A percentile compares a stretch with the other conserved stretches of the same genome.
phyloP scores from a whole-genome alignment of 2,329 filamentous ascomycete species.

The Hypoxylon sp. region DNA sequence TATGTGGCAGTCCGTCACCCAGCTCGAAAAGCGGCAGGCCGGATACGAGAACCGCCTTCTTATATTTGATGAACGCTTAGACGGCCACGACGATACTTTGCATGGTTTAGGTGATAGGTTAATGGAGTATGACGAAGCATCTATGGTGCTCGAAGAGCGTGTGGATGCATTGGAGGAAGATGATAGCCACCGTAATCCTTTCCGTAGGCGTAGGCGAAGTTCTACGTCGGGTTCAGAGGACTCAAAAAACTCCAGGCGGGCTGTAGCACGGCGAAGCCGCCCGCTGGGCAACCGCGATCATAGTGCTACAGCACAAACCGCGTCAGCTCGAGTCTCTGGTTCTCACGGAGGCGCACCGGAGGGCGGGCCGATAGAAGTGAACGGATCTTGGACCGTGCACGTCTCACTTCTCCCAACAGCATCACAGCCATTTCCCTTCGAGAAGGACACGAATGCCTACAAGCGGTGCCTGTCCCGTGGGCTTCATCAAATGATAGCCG shows the following conservation, averaged over 20 bases:
- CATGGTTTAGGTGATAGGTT: constrained; percentile 64
- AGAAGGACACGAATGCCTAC: constrained; percentile 73
- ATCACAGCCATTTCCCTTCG: constrained; percentile 71
- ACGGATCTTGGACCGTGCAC: constrained; percentile 68
- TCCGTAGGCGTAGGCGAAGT: constrained; percentile 49
- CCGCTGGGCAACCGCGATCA: constrained; percentile 10
- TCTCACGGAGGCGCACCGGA: constrained; percentile 46
- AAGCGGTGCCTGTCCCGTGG: constrained; percentile 73
- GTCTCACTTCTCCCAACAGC: constrained; percentile 70
- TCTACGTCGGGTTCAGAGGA: constrained; percentile 52
- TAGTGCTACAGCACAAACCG: constrained; percentile 26
- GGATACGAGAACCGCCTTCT: constrained; percentile 58
- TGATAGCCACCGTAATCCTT: constrained; percentile 48
- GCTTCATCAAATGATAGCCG: constrained; percentile 70
- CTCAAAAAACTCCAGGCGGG: constrained; percentile 42
- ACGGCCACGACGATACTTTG: constrained; percentile 59
- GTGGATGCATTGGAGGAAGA: constrained; percentile 65
- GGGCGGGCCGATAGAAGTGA: constrained; percentile 50
- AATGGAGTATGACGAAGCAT: constrained; percentile 65
- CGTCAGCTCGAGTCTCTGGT: constrained; percentile 39
- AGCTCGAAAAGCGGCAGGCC: constrained; percentile 59
- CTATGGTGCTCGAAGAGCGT: constrained; percentile 68
- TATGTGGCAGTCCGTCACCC: constrained; percentile 67
- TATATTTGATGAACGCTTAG: constrained; percentile 60
- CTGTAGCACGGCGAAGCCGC: constrained; percentile 25